Evolutionary conservation across 306 rosid species (phyloP).

Genomic region (Rosa multiflora): DNA sequence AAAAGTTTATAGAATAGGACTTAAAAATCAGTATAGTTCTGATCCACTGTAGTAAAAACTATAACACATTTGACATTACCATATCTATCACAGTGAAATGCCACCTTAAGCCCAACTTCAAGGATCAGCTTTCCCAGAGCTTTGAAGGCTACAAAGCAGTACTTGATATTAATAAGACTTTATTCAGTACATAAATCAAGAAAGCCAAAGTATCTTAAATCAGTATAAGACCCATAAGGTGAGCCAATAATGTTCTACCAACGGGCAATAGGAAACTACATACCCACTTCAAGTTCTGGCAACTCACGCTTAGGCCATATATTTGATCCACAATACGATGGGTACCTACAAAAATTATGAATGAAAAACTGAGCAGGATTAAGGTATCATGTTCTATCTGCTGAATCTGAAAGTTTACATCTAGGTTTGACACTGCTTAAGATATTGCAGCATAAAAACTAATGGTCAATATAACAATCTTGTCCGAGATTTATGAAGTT

Average conservation of each 20-base stretch:
- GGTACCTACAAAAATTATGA: slow-evolving; percentile 59
- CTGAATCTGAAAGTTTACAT: not conserved
- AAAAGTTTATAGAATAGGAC: not conserved
- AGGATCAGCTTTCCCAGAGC: slow-evolving; percentile 86
- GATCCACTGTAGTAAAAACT: not conserved
- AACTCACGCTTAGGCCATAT: slow-evolving; percentile 77
- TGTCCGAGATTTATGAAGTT: not conserved
- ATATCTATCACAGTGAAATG: slow-evolving; percentile 83
- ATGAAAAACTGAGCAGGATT: slow-evolving; percentile 28
- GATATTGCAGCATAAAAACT: not conserved
- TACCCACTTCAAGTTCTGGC: slow-evolving; percentile 90
- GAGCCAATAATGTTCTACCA: not conserved
- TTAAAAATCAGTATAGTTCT: slow-evolving; percentile 11
- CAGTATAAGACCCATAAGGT: not conserved
- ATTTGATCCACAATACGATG: slow-evolving; percentile 87
- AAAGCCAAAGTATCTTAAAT: not conserved
- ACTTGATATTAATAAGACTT: slow-evolving; percentile 9
- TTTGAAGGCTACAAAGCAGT: slow-evolving; percentile 69
- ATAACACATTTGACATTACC: slow-evolving; percentile 52
- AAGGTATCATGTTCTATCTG: slow-evolving; percentile 1
- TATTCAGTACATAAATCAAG: not conserved
- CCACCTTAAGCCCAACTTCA: slow-evolving; percentile 93
- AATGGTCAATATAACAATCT: not conserved
- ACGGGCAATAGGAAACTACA: not conserved
- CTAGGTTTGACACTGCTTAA: not conserved